These are phyloP conservation scores for Ciborinia camelliae DNA, from an alignment of 2,329 filamentous ascomycete genomes.

Conservation along the genomic window DNA sequence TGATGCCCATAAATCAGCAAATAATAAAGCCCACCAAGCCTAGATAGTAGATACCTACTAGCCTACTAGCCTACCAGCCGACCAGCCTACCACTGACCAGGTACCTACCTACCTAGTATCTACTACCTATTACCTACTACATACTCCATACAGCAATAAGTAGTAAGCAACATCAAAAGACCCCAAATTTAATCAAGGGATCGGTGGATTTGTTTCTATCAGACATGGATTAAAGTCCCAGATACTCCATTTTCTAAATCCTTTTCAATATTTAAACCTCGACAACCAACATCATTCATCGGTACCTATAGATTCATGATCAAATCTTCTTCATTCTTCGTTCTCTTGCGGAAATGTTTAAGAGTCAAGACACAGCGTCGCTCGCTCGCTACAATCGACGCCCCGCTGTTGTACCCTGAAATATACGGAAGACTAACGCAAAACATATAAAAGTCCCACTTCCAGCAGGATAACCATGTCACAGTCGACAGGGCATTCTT, in stretches of 20 bases:
- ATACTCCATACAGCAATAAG: too few species aligned
- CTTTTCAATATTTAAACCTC: neutral
- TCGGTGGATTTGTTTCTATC: neutral
- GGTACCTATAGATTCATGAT: neutral
- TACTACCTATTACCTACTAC: too few species aligned
- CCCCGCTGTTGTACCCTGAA: slow-evolving; percentile 19
- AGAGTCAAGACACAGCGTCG: slow-evolving; percentile 3
- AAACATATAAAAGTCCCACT: slow-evolving; percentile 19
- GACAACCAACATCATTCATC: neutral
- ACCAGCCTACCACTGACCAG: too few species aligned
- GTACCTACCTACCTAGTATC: too few species aligned
- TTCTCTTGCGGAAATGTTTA: slow-evolving; percentile 11
- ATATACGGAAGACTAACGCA: slow-evolving; percentile 18
- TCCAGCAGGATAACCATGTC: slow-evolving; percentile 26
- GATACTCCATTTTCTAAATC: slow-evolving; percentile 1
- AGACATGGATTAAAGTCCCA: slow-evolving; percentile 10
- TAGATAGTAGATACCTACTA: too few species aligned
- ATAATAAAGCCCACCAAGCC: neutral
- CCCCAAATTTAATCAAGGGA: neutral
- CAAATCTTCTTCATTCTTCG: neutral
- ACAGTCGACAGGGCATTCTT: slow-evolving; percentile 28
- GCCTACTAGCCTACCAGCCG: too few species aligned
- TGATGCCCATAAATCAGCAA: neutral
- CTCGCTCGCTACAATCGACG: slow-evolving; percentile 18
- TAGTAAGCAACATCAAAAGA: neutral